These are phyloP conservation scores for Wakefieldia striispora DNA, from an alignment of 768 basidiomycete genomes.

Conservation along the genomic window DNA sequence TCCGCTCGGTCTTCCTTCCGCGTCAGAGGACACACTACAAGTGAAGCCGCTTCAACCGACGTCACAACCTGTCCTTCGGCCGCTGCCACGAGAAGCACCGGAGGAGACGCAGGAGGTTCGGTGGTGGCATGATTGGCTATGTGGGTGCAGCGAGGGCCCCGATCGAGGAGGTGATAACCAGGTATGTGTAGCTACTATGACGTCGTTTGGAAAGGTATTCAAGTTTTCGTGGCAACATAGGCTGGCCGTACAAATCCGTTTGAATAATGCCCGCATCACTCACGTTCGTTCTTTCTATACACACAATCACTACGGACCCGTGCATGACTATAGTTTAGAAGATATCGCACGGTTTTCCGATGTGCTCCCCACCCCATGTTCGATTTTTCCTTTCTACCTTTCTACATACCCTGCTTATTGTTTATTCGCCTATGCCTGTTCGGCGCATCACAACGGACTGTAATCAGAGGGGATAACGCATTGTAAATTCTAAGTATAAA, in stretches of 20 bases:
- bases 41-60: conserved; percentile 35
- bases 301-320: conserved; percentile 11
- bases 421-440: conserved; percentile 15
- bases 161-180: conserved; percentile 72
- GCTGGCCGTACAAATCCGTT: conserved; percentile 72
- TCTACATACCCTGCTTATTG: conserved; percentile 23
- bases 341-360: not conserved
- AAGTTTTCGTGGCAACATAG: conserved; percentile 32
- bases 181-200: conserved; percentile 39
- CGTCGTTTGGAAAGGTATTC: not conserved
- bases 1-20: conserved; percentile 60
- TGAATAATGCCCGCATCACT: conserved; percentile 31
- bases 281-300: conserved; percentile 2
- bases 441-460: conserved; percentile 9
- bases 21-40: conserved; percentile 35
- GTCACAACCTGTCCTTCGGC: conserved; percentile 29
- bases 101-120: conserved; percentile 40
- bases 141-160: conserved; percentile 73
- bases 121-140: conserved; percentile 90
- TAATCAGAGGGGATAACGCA: conserved; percentile 10
- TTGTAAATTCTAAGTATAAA: conserved; percentile 15
- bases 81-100: conserved; percentile 20
- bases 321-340: conserved; percentile 7
- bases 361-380: conserved; percentile 2
- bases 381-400: conserved; percentile 5